These are phyloP conservation scores for Auricularia auricula-judae DNA, from an alignment of 768 basidiomycete genomes.

Conservation along the genomic window DNA sequence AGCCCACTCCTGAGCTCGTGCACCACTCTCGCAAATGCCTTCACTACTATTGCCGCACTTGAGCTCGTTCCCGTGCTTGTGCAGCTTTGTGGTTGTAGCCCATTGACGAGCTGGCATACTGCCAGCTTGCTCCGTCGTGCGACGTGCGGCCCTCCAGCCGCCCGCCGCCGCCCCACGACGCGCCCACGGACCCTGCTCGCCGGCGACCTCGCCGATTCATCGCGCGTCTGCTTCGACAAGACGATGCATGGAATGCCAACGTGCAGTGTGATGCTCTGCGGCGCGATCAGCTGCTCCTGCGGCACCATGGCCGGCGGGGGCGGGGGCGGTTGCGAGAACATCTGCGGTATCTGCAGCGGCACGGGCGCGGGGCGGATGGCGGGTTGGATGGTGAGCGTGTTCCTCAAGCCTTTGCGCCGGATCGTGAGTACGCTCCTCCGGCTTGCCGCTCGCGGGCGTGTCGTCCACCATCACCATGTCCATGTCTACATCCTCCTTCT, in stretches of 20 bases:
- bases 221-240: conserved; percentile 68
- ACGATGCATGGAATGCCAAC: conserved; percentile 89
- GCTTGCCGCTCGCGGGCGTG: background rate
- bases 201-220: conserved; percentile 82
- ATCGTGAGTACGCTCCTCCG: conserved; percentile 10
- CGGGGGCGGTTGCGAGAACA: conserved; percentile 1
- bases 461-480: background rate
- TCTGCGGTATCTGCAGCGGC: background rate
- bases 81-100: too few species aligned
- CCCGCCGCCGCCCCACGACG: conserved; percentile 39
- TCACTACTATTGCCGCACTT: too few species aligned
- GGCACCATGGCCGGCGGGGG: conserved; percentile 2
- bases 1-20: too few species aligned
- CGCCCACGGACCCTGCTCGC: conserved; percentile 62
- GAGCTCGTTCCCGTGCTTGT: too few species aligned
- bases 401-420: conserved; percentile 24
- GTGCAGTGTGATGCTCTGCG: conserved; percentile 57
- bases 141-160: conserved; percentile 57
- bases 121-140: conserved; percentile 50
- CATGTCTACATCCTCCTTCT: too few species aligned
- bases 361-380: background rate
- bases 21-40: too few species aligned
- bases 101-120: too few species aligned
- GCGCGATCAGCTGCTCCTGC: conserved; percentile 2
- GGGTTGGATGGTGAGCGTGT: background rate